Evolutionary conservation across 2,329 filamentous ascomycete species (phyloP).

Genomic region (Sporothrix mexicana): DNA sequence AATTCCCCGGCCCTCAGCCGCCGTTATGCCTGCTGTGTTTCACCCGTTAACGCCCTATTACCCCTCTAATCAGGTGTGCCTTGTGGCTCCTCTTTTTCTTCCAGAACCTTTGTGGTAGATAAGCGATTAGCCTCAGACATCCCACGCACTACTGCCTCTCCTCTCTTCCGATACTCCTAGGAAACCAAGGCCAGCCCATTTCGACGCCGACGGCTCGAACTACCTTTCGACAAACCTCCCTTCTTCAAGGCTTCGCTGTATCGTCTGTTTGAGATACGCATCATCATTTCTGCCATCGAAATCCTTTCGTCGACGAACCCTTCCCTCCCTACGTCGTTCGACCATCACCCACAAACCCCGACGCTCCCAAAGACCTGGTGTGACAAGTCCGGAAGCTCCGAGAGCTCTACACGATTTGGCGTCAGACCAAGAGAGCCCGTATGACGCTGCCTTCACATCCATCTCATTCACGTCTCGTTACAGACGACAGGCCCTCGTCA

Average conservation of each 20-base stretch:
- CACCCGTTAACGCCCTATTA: background rate
- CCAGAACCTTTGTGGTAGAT: conserved; percentile 18
- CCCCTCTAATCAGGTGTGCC: background rate
- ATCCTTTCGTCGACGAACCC: background rate
- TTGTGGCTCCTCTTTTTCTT: background rate
- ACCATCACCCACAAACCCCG: background rate
- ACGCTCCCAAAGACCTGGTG: background rate
- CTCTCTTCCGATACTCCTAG: background rate
- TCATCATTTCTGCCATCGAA: too few species aligned
- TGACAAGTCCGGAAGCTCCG: conserved; percentile 9
- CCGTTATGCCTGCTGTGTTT: background rate
- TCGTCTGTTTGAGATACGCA: background rate
- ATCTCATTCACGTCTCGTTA: background rate
- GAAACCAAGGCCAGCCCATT: background rate
- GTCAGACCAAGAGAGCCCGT: background rate
- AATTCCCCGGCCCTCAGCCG: background rate
- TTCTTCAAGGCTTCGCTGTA: background rate
- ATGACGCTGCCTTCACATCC: too few species aligned
- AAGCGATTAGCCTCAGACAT: conserved; percentile 18
- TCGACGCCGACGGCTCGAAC: background rate
- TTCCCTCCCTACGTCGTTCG: background rate
- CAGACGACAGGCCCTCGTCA: background rate
- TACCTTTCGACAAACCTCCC: background rate
- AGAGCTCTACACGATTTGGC: background rate
- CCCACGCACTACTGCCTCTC: background rate